These are phyloP conservation scores for Suillus americanus DNA, from an alignment of 768 basidiomycete species.

Conservation along the genomic window DNA sequence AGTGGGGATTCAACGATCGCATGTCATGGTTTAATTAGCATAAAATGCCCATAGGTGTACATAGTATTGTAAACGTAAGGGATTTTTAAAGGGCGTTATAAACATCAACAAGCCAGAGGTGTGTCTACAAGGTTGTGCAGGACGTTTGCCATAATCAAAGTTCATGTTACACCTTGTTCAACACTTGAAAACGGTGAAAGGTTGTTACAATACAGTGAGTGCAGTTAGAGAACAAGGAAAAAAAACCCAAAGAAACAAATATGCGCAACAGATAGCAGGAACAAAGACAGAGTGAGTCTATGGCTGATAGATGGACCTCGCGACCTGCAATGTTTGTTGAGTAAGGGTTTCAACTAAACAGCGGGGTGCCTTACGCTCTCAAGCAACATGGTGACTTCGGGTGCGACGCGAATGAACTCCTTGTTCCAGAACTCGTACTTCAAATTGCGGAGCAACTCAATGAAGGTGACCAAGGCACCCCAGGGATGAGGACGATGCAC, in stretches of 20 bases:
- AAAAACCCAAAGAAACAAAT: constrained; percentile 67
- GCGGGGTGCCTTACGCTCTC: constrained; percentile 62
- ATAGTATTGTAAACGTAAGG: constrained; percentile 33
- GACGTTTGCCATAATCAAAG: constrained; percentile 36
- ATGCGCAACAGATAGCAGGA: constrained; percentile 80
- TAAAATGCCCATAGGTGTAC: constrained; percentile 31
- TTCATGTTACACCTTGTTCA: constrained; percentile 55
- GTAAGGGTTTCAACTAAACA: constrained; percentile 9
- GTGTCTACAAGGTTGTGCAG: constrained; percentile 8
- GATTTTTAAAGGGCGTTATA: constrained; percentile 9
- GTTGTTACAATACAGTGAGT: constrained; percentile 87
- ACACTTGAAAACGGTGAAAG: constrained; percentile 51
- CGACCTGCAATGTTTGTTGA: constrained; percentile 48
- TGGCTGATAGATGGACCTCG: constrained; percentile 73
- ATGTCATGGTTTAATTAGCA: constrained; percentile 51
- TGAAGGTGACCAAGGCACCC: constrained; percentile 92
- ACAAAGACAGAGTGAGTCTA: constrained; percentile 65
- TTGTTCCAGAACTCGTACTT: constrained; percentile 93
- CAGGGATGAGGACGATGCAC: constrained; percentile 96
- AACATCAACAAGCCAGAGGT: constrained; percentile 6
- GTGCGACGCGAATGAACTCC: constrained; percentile 80
- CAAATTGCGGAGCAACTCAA: constrained; percentile 86
- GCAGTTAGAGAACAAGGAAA: constrained; percentile 37
- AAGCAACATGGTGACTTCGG: constrained; percentile 82
- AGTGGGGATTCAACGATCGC: constrained; percentile 47